Base-by-base conservation (phyloP, 495 filamentous ascomycete genomes). In the Eremomyces bilateralis region DNA sequence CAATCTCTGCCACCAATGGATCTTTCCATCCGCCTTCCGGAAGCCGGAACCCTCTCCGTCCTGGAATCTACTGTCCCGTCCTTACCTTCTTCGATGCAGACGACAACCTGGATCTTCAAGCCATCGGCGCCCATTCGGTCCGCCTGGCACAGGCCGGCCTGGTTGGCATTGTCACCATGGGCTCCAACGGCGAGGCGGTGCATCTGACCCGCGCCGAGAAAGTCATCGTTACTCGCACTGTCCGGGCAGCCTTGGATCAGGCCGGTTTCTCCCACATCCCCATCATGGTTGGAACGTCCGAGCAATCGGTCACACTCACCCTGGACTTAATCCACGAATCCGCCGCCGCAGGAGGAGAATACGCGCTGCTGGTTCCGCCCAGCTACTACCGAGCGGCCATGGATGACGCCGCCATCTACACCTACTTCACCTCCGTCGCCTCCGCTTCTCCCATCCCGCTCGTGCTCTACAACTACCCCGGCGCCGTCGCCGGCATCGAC, bases 401-500 rank as follows among this genome's bases (percentile, higher is more conserved):
- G 55, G 76, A 77, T 49, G 78, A 88, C 45, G 67, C 74, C 34
- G 67, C 76, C 22, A 60, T 91, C 20, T 70, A 72, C 43, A 70
- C 72, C 43, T 90, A 74, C 61, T 90, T 74, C 60, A 71, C 65
- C 12, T 59, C 62, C 20, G 76, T 88, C 1, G 81, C 81, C 17
- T 76, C 84, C 48, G 61, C 45, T 8, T 75, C 69, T 16, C 79
- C 81, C 4, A 51, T 90, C 12, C 77, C 79, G 2, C 57, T 91
- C n/a, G 67, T 85, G 36, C 60, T 91, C 10, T 88, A 90, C 61
- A 90, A 91, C 61, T 90, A 90, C 57, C 81, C 81, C 1, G 81
- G 80, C 22, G 81, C 80, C 22, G 81, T 90, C 3, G 69, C 78
- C n/a, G 81, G 81, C 19, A 80, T 91, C 46, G 81, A 90, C 50